Base-by-base conservation (phyloP, 768 basidiomycete genomes). In the Albatrellus ellisii region DNA sequence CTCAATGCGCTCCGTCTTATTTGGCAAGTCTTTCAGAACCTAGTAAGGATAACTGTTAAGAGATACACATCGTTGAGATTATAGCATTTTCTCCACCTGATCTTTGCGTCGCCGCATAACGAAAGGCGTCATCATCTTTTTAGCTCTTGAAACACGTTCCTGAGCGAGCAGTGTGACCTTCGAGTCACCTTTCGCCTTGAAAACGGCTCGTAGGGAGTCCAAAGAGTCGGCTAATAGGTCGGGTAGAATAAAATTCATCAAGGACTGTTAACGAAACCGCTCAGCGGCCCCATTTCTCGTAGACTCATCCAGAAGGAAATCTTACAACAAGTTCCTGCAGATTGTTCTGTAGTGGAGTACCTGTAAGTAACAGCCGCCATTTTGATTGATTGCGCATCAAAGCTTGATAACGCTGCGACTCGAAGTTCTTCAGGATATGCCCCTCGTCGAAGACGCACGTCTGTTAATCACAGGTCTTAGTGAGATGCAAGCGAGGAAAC, bases 111-210 rank as follows among this genome's bases (percentile, higher is more conserved):
- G 75, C n/a, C 95, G 82, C 15, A 99, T 69, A 18, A 98, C 92
- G 58, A 99, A 99, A 0, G 95, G 95, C 6, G 90, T 95, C 85
- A 99, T 90, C 91, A 99, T 97, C 59, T 89, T 90, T 64, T 97
- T 94, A 5, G 95, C 95, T 47, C 92, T 67, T 15, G 87, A 89
- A 18, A 97, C 86, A 38, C 95, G 84, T 57, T 92, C 84, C 55
- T 88, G 82, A 4, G 94, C 87, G 20, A 98, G 78, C 18, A 97
- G 60, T 21, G 86, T 83, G 38, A 85, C 75, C 45, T 85, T 85
- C 10, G 85, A 80, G 53, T 92, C 87, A n/a, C 89, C 87, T 49
- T 87, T 89, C 27, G 88, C 87, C 59, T 95, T 98, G 74, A 99
- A 99, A 50, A 99, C 94, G 6, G 91, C 83, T 11, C 90, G 78